Conservation (phyloP, 1,139 yeast species). For the Eremothecium sinecaudum region DNA sequence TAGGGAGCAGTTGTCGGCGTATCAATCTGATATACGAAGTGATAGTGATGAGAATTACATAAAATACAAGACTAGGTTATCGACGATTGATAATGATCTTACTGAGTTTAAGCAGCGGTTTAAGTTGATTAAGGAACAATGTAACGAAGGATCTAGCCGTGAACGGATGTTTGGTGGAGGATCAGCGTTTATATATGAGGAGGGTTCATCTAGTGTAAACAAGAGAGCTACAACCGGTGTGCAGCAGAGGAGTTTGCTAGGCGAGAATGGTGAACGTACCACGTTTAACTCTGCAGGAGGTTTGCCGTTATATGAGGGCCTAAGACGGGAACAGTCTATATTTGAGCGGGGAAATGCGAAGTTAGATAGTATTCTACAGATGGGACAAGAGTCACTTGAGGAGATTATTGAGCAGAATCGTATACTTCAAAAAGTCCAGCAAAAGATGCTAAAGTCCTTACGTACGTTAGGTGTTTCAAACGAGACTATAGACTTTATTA, state of each 20-base stretch:
- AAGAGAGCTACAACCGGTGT: slow-evolving; percentile 20
- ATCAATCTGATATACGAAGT: slow-evolving; percentile 41
- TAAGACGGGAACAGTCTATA: slow-evolving; percentile 56
- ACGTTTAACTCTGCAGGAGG: slow-evolving; percentile 18
- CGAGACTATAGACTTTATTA: slow-evolving; percentile 73
- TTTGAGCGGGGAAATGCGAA: slow-evolving; percentile 68
- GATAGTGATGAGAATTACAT: slow-evolving; percentile 37
- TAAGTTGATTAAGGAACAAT: slow-evolving; percentile 49
- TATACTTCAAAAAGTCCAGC: slow-evolving; percentile 53
- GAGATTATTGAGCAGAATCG: slow-evolving; percentile 82
- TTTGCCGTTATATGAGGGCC: slow-evolving; percentile 52
- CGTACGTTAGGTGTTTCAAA: slow-evolving; percentile 79
- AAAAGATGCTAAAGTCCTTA: slow-evolving; percentile 58
- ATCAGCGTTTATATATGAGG: slow-evolving; percentile 22
- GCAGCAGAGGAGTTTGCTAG: slow-evolving; percentile 2
- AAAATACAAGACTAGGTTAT: slow-evolving; percentile 57
- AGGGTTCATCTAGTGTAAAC: slow-evolving; percentile 16
- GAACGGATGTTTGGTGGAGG: slow-evolving; percentile 14
- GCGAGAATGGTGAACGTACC: slow-evolving; percentile 5
- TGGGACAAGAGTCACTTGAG: slow-evolving; percentile 79
- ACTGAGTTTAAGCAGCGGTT: slow-evolving; percentile 49
- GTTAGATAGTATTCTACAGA: slow-evolving; percentile 79
- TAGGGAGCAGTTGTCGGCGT: slow-evolving; percentile 46
- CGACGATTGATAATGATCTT: slow-evolving; percentile 52
- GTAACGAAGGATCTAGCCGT: slow-evolving; percentile 43